Base-by-base conservation (phyloP, 495 filamentous ascomycete genomes). In the Podospora comata region DNA sequence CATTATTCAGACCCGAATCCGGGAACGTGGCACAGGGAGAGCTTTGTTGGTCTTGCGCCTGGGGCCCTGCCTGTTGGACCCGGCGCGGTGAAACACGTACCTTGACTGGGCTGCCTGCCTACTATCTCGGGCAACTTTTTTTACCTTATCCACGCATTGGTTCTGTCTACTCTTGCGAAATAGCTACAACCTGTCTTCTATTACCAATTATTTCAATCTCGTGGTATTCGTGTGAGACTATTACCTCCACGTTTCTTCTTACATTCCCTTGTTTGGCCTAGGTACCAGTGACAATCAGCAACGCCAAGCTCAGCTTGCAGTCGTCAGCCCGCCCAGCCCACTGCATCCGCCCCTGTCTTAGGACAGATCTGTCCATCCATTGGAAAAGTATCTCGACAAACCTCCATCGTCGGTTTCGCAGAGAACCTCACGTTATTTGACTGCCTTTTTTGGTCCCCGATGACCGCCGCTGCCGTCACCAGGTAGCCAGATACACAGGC, bases 401-500 rank as follows among this genome's bases (percentile, higher is more conserved):
- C 23, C n/a, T 58, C 16, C 19, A 23, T 59, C 26, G 56, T 6
- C 55, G 32, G 19, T 30, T 64, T 62, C 60, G 26, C 62, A 30
- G 32, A 59, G 23, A 44, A 53, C 26, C 44, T 65, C 34, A 19
- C 48, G 30, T 13, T 68, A 34, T 67, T 7, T 59, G 48, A 39
- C 19, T 32, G 57, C 66, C 48, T 58, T 58, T 44, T 56, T 59
- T 68, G 63, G 64, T 60, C 26, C 30, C 54, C 58, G 11, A 69
- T 70, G 68, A 67, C 56, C 57, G 68, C 62, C 53, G 20, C 54
- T 66, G 71, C 54, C 54, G 62, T 54, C 53, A 20, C 34, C 18
- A 59, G 68, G 73, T 74, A 74, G 72, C 68, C 67, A 67, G 34
- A 11, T 3, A 48, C 13, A 48, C 39, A 48, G 39, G 39, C 61